Base-by-base conservation (phyloP, 2,329 filamentous ascomycete species). In the Tolypocladium ophioglossoides region DNA sequence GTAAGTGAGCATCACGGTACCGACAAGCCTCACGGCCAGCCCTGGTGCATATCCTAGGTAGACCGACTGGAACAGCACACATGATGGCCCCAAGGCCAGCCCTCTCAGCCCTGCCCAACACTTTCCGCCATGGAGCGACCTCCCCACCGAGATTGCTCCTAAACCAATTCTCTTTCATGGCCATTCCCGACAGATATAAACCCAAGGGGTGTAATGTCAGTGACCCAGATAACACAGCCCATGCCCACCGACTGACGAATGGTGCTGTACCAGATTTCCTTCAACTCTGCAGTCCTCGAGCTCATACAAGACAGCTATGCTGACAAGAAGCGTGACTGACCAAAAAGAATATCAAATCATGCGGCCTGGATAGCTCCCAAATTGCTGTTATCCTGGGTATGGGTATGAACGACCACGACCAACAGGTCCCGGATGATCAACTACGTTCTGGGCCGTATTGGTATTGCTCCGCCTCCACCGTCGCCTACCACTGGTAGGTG, bases 371-470 rank as follows among this genome's bases (percentile, higher is more conserved):
- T 2, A 14, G 11, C 4, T 2, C 24, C 18, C 5, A 9, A 32
- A 34, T n/a, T 8, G 27, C 27, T n/a, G 44, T 7, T 20, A 12
- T 14, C 18, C 27, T 20, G 27, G 44, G 3, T 5, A 12, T 6
- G 10, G 27, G 16, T 9, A n/a, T 3, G 18, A 12, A 6, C 32
- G 32, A 30, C 16, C 2, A 6, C 32, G 32, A 4, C 16, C 27
- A 32, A 47, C 14, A 3, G 4, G 44, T 4, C 18, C 18, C 12
- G 4, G 9, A 18, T 18, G 24, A 49, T 18, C 8, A 49, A 18
- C 56, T 63, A 65, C 41, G 58, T 47, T 50, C 54, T 49, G 20
- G 54, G 46, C 51, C 40, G 55, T 38, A 35, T 55, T 53, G 57
- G 57, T 54, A 38, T 55, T 52, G 39, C 57, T 58, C 20, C 57